Percentiles rank a stretch among this genome's conserved stretches.
Evolutionary conservation across 75 land plant species (phyloP).

Genomic region (Pinus albicaulis): DNA sequence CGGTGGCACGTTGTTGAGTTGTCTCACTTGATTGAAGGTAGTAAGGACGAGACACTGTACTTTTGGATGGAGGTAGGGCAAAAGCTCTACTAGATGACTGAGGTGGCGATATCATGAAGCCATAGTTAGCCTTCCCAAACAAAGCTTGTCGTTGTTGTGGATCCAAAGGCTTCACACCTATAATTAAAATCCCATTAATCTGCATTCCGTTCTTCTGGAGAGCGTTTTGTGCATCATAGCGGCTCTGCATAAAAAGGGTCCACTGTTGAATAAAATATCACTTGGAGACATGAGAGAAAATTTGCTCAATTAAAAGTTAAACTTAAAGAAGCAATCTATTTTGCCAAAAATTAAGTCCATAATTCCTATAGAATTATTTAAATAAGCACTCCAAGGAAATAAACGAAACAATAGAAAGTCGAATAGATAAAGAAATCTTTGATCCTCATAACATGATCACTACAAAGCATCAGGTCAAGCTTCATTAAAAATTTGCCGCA

Average conservation of each 20-base stretch:
- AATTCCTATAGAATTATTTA: background rate
- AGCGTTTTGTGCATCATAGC: conserved; percentile 89
- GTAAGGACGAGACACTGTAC: conserved; percentile 48
- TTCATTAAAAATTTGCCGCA: background rate
- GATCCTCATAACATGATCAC: background rate
- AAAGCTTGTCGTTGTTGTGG: conserved; percentile 69
- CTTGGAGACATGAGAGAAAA: background rate
- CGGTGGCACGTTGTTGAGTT: conserved; percentile 25
- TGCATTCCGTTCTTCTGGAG: conserved; percentile 84
- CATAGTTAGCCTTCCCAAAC: conserved; percentile 48
- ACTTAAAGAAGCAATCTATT: background rate
- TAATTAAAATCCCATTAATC: conserved; percentile 71
- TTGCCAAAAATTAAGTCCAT: too few species aligned
- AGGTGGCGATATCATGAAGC: conserved; percentile 64
- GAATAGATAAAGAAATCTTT: background rate
- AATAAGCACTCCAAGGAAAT: background rate
- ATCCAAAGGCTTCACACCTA: conserved; percentile 93
- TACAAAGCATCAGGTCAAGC: too few species aligned
- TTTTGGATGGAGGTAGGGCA: conserved; percentile 12
- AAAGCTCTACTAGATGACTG: conserved; percentile 27
- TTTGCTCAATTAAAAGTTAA: background rate
- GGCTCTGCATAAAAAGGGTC: conserved; percentile 54
- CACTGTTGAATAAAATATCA: background rate
- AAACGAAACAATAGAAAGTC: too few species aligned
- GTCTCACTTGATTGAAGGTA: conserved; percentile 51